Evolutionary conservation across 176 grass and related monocot genomes (phyloP).

Genomic region (Avena sativa): DNA sequence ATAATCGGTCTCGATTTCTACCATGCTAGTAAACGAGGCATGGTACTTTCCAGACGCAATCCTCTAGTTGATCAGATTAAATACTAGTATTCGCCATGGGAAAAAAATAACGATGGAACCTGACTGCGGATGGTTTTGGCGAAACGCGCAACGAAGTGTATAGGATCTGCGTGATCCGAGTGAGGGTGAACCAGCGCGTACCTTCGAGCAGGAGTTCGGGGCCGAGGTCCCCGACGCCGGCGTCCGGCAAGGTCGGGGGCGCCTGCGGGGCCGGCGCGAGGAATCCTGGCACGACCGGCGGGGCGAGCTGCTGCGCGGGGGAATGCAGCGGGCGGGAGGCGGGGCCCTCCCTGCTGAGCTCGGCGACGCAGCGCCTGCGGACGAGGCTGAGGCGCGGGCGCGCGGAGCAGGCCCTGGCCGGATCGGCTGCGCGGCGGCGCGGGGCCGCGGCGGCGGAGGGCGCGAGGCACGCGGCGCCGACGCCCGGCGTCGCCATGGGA

Average conservation of each 20-base stretch:
- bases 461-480: constrained; percentile 43
- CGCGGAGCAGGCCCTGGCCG: not conserved
- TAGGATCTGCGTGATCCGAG: not conserved
- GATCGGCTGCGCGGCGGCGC: not conserved
- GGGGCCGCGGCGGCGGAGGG: not conserved
- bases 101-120: not conserved
- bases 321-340: constrained; percentile 20
- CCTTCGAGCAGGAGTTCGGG: constrained; percentile 31
- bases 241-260: constrained; percentile 34
- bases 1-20: not conserved
- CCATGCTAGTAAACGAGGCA: not conserved
- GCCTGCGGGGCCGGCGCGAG: constrained; percentile 25
- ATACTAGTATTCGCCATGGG: not conserved
- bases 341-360: constrained; percentile 50
- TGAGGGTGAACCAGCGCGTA: not conserved
- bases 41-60: not conserved
- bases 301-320: constrained; percentile 32
- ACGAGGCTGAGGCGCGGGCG: constrained; percentile 1
- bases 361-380: constrained; percentile 48
- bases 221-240: constrained; percentile 20
- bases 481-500: constrained; percentile 37
- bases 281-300: constrained; percentile 18
- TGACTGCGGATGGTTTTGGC: no score
- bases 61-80: not conserved
- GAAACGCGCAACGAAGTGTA: not conserved